Evolutionary conservation across 805 yeast species (phyloP).

Genomic region (Wickerhamomyces sydowiorum): DNA sequence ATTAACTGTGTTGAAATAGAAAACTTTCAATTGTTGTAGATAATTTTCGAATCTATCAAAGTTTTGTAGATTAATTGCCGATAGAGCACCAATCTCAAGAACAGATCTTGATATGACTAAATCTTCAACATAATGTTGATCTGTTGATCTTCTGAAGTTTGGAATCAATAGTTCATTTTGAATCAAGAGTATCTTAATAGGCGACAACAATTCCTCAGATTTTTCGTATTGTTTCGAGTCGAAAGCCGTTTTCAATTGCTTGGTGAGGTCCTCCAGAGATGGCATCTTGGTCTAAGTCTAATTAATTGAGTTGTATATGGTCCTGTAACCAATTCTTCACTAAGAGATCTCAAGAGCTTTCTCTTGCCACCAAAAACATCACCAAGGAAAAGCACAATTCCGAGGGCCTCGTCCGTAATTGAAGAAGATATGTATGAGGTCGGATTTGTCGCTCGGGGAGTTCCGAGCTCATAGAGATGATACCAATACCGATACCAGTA

Average conservation of each 20-base stretch:
- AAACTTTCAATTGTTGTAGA: constrained; percentile 70
- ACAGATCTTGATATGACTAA: constrained; percentile 74
- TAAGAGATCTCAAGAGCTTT: not conserved
- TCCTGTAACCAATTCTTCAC: not conserved
- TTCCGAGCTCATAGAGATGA: too few species aligned
- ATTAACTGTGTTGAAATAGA: constrained; percentile 45
- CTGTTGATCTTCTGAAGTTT: constrained; percentile 31
- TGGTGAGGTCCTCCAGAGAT: constrained; percentile 64
- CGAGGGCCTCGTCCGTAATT: too few species aligned
- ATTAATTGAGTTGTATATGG: not conserved
- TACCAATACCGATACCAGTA: too few species aligned
- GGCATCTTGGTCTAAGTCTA: constrained; percentile 20
- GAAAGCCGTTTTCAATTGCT: constrained; percentile 61
- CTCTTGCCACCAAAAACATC: not conserved
- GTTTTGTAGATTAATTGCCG: constrained; percentile 60
- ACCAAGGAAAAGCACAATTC: not conserved
- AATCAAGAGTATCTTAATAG: constrained; percentile 74
- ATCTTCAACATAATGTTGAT: constrained; percentile 46
- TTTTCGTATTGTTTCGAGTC: constrained; percentile 53
- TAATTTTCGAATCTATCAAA: constrained; percentile 65
- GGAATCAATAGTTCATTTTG: constrained; percentile 77
- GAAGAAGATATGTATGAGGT: too few species aligned
- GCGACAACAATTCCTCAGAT: constrained; percentile 58
- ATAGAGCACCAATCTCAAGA: constrained; percentile 82
- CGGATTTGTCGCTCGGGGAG: too few species aligned